Evolutionary conservation across 495 filamentous ascomycete species (phyloP).

Genomic region (Xylaria palmicola): DNA sequence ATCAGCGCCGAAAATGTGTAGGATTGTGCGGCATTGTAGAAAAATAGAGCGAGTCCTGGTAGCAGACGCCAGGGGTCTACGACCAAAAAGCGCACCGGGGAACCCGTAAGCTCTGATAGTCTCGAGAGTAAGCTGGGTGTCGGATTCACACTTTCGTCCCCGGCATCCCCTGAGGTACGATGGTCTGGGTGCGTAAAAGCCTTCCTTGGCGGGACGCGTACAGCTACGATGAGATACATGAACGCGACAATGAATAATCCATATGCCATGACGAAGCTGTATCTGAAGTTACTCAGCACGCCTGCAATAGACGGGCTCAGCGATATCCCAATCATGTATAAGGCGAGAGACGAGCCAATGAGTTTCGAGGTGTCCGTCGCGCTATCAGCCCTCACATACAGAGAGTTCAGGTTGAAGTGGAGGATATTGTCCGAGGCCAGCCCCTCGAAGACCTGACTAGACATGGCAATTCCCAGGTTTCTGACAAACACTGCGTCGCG

Average conservation of each 20-base stretch:
- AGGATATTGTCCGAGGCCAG: slow-evolving; percentile 13
- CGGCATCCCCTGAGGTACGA: neutral
- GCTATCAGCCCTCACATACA: neutral
- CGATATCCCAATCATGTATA: slow-evolving; percentile 16
- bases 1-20: slow-evolving; percentile 2
- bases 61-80: neutral
- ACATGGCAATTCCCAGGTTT: slow-evolving; percentile 9
- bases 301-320: slow-evolving; percentile 12
- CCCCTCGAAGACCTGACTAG: slow-evolving; percentile 12
- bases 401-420: slow-evolving; percentile 14
- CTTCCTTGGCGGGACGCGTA: too few species aligned
- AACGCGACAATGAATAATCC: neutral
- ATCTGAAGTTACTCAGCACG: neutral
- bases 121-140: neutral
- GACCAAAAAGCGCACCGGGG: neutral
- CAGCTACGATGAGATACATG: neutral
- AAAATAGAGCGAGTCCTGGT: neutral
- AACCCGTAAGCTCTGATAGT: neutral
- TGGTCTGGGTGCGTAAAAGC: neutral
- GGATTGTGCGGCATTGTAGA: slow-evolving; percentile 3
- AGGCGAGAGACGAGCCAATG: slow-evolving; percentile 9
- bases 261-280: neutral
- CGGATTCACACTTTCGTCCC: neutral
- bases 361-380: neutral
- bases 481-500: slow-evolving; percentile 2